phyloP scores from a whole-genome alignment of 805 yeast species.

The Lachancea nothofagi region DNA sequence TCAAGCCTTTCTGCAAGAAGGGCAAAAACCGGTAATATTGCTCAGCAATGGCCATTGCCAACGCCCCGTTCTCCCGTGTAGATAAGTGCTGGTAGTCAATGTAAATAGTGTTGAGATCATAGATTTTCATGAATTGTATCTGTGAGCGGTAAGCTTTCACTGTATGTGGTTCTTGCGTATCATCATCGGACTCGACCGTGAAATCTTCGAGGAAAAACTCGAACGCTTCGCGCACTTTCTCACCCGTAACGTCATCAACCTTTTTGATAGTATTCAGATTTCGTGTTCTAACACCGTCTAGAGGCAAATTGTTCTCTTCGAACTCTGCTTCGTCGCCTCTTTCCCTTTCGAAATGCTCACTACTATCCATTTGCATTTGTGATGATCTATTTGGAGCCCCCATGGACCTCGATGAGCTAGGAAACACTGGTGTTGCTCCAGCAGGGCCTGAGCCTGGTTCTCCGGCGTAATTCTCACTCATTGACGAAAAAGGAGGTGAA shows the following conservation, averaged over 20 bases:
- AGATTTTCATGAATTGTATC: slow-evolving; percentile 70
- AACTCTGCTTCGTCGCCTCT: slow-evolving; percentile 4
- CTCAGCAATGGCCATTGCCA: slow-evolving; percentile 83
- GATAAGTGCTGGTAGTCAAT: slow-evolving; percentile 79
- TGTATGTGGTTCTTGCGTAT: slow-evolving; percentile 34
- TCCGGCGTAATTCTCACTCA: slow-evolving; percentile 28
- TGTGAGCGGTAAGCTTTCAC: slow-evolving; percentile 63
- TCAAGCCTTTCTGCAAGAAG: slow-evolving; percentile 67
- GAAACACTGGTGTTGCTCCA: slow-evolving; percentile 18
- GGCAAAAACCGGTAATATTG: slow-evolving; percentile 93
- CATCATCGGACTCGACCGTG: slow-evolving; percentile 35
- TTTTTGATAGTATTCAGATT: slow-evolving; percentile 69
- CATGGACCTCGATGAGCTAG: slow-evolving; percentile 15
- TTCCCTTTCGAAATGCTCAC: slow-evolving; percentile 13
- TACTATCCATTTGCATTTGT: slow-evolving; percentile 12
- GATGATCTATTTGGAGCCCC: not conserved
- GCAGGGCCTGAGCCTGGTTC: slow-evolving; percentile 4
- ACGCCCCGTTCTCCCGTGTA: slow-evolving; percentile 73
- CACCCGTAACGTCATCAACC: slow-evolving; percentile 88
- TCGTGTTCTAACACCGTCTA: slow-evolving; percentile 42
- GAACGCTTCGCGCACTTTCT: slow-evolving; percentile 86
- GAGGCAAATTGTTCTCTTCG: slow-evolving; percentile 20
- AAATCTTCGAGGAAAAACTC: slow-evolving; percentile 75
- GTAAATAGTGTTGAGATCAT: slow-evolving; percentile 71
- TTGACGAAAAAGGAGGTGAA: slow-evolving; percentile 30